Percentiles rank a stretch among this genome's conserved stretches.
These are phyloP conservation scores for Mortierella sp. DNA, from an alignment of 371 early-diverging fungal genomes.

Conservation along the genomic window DNA sequence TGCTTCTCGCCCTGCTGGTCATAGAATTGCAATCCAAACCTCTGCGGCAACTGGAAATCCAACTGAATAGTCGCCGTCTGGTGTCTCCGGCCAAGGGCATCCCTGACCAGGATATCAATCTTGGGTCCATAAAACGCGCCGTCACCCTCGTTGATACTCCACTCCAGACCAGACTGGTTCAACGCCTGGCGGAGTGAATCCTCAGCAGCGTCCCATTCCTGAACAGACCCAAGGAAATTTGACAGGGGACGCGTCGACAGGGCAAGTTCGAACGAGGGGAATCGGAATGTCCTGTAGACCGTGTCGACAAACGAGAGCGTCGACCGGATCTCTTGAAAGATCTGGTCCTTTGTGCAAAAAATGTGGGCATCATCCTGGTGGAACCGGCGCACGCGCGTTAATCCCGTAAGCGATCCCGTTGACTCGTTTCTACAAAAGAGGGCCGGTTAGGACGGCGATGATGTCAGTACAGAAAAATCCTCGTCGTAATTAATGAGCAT, in stretches of 20 bases:
- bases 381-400: slow-evolving; percentile 95
- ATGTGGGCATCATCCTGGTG: slow-evolving; percentile 99
- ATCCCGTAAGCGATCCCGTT: slow-evolving; percentile 92
- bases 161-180: slow-evolving; percentile 80
- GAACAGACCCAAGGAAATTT: slow-evolving; percentile 95
- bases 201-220: slow-evolving; percentile 98
- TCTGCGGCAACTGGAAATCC: slow-evolving; percentile 94
- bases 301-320: slow-evolving; percentile 88
- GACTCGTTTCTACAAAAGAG: slow-evolving; percentile 82
- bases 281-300: slow-evolving; percentile 94
- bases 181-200: slow-evolving; percentile 86
- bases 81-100: slow-evolving; percentile 93
- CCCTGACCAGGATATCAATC: slow-evolving; percentile 98
- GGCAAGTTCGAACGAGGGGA: slow-evolving; percentile 86
- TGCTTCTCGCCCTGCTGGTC: slow-evolving; percentile 63
- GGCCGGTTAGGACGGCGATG: not conserved
- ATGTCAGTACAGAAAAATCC: not conserved
- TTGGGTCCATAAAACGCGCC: slow-evolving; percentile 99
- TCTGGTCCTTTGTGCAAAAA: slow-evolving; percentile 88
- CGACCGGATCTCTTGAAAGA: slow-evolving; percentile 80
- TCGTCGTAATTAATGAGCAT: not conserved
- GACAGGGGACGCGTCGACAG: slow-evolving; percentile 97
- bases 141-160: slow-evolving; percentile 97
- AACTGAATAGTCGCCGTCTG: slow-evolving; percentile 99
- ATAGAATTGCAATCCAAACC: slow-evolving; percentile 90